These are phyloP conservation scores for Xylaria nigripes DNA, from an alignment of 495 filamentous ascomycete species.

Conservation along the genomic window DNA sequence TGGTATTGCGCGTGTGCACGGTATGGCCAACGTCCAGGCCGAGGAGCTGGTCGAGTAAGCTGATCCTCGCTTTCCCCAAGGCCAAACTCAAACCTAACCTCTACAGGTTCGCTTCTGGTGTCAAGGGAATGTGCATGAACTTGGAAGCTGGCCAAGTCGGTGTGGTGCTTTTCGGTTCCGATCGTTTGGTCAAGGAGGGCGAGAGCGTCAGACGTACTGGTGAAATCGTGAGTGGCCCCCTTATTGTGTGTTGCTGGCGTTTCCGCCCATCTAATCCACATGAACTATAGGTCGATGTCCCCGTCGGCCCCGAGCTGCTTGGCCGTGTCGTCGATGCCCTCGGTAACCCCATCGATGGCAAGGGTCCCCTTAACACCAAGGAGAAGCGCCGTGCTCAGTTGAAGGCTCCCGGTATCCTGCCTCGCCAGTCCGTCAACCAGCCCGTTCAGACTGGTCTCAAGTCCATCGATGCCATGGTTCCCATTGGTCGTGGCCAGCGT, in stretches of 20 bases:
- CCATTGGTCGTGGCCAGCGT: slow-evolving; percentile 99
- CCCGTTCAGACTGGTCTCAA: slow-evolving; percentile 99
- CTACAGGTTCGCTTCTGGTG: slow-evolving; percentile 91
- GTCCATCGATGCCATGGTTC: slow-evolving; percentile 99
- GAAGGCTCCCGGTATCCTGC: slow-evolving; percentile 97
- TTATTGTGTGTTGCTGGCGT: slow-evolving; percentile 1
- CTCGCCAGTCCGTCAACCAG: slow-evolving; percentile 93
- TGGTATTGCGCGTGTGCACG: slow-evolving; percentile 99
- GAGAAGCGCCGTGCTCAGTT: slow-evolving; percentile 95
- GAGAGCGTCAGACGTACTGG: slow-evolving; percentile 99
- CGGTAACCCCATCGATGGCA: slow-evolving; percentile 98
- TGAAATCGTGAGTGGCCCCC: slow-evolving; percentile 72
- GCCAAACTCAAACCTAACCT: slow-evolving; percentile 21
- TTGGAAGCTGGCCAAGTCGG: slow-evolving; percentile 99
- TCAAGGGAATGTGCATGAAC: slow-evolving; percentile 99
- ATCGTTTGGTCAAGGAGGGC: slow-evolving; percentile 98
- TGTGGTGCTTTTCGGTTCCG: slow-evolving; percentile 99
- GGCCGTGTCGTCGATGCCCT: slow-evolving; percentile 98
- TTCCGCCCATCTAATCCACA: slow-evolving; percentile 9
- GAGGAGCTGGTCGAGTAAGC: slow-evolving; percentile 99
- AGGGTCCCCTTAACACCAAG: slow-evolving; percentile 86
- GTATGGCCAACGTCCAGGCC: slow-evolving; percentile 99
- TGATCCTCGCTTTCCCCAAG: slow-evolving; percentile 9
- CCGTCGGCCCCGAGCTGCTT: slow-evolving; percentile 84
- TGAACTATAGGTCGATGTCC: slow-evolving; percentile 76